A percentile compares a stretch with the other conserved stretches of the same genome.
Conservation (phyloP, 2,329 filamentous ascomycete species). For the Daldinia sp. region DNA sequence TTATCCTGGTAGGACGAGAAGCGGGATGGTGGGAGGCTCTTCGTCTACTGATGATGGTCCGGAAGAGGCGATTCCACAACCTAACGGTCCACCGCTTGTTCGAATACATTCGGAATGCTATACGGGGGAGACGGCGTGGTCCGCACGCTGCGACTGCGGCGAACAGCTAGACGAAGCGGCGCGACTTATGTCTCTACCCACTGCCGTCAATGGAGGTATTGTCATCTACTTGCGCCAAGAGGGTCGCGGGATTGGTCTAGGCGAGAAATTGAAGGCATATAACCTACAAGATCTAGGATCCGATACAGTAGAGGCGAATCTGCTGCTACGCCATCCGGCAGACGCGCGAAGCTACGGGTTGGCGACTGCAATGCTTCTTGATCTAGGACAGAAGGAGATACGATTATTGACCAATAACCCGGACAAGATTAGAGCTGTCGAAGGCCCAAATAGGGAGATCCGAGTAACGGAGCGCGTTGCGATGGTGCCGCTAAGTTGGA, state of each 20-base stretch:
- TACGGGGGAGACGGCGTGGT: conserved; percentile 98
- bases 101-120: conserved; percentile 99
- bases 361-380: conserved; percentile 93
- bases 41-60: conserved; percentile 38
- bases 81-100: conserved; percentile 74
- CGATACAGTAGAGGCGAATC: conserved; percentile 97
- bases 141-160: conserved; percentile 95
- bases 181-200: conserved; percentile 84
- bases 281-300: conserved; percentile 96
- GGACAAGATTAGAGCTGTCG: conserved; percentile 94
- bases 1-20: conserved; percentile 85
- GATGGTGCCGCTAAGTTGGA: conserved; percentile 97
- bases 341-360: conserved; percentile 95
- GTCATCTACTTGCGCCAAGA: conserved; percentile 97
- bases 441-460: conserved; percentile 89
- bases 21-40: conserved; percentile 66
- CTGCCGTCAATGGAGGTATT: conserved; percentile 77
- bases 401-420: conserved; percentile 95
- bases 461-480: conserved; percentile 89
- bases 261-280: conserved; percentile 97
- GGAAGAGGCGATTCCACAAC: conserved; percentile 15
- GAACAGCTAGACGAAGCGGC: conserved; percentile 98
- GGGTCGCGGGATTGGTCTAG: conserved; percentile 92
- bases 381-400: conserved; percentile 83
- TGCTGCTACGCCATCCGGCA: conserved; percentile 89